Conservation (phyloP, 2,329 filamentous ascomycete species). For the Beauveria scarabaeidicola region DNA sequence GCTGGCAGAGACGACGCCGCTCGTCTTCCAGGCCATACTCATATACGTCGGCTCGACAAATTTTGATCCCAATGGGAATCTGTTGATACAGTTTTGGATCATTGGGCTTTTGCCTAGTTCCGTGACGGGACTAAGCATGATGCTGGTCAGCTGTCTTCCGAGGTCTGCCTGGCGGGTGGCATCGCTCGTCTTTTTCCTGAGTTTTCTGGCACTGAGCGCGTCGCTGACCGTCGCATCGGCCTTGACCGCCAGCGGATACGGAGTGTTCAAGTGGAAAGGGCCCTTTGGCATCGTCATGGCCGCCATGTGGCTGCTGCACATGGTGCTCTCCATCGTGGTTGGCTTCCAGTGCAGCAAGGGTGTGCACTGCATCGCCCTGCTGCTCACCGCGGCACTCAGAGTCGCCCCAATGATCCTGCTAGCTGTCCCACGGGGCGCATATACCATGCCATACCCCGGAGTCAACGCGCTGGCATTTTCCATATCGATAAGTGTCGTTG, state of each 20-base stretch:
- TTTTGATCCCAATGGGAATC: background rate
- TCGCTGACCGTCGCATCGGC: background rate
- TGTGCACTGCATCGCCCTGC: constrained; percentile 2
- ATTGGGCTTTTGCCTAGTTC: background rate
- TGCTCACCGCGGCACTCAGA: background rate
- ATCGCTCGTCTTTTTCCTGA: background rate
- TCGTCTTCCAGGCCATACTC: constrained; percentile 2
- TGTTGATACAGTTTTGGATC: constrained; percentile 4
- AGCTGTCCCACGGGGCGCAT: background rate
- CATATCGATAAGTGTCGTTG: background rate
- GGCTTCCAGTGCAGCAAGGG: constrained; percentile 1
- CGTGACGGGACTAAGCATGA: constrained; percentile 1
- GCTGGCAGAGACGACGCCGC: background rate
- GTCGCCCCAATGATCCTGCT: constrained; percentile 6
- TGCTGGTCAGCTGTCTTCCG: background rate
- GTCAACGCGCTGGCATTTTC: background rate
- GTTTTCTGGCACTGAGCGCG: background rate
- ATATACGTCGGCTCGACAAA: constrained; percentile 3
- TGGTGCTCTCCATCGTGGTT: background rate
- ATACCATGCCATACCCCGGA: background rate
- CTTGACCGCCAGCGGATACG: background rate
- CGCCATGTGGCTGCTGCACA: background rate
- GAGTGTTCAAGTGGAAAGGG: background rate
- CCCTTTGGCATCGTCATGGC: constrained; percentile 6
- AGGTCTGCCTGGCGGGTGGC: background rate